Conservation (phyloP, 805 yeast genomes). For the Groenewaldozyma tartarivorans region DNA sequence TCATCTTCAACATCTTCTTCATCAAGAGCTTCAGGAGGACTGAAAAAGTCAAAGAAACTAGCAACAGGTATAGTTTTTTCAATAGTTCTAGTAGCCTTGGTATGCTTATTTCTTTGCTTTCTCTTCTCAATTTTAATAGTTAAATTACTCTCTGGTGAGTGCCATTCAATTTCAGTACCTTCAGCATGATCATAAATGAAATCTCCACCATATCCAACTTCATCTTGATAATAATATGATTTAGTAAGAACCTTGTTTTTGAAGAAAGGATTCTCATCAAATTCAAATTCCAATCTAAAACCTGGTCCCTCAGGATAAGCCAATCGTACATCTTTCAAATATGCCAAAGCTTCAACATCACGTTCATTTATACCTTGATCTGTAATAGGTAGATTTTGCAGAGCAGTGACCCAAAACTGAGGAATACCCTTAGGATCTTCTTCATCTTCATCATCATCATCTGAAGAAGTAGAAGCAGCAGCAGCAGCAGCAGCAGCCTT, state of each 20-base stretch:
- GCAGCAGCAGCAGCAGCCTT: constrained; percentile 25
- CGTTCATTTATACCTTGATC: constrained; percentile 81
- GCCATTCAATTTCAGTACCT: constrained; percentile 82
- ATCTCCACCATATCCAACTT: constrained; percentile 90
- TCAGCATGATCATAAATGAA: constrained; percentile 96
- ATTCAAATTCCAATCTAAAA: constrained; percentile 76
- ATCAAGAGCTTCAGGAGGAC: constrained; percentile 68
- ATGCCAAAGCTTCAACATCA: constrained; percentile 73
- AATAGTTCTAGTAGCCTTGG: constrained; percentile 92
- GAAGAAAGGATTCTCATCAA: constrained; percentile 67
- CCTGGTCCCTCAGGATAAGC: constrained; percentile 83
- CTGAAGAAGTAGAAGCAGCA: constrained; percentile 35
- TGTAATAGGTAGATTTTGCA: constrained; percentile 74
- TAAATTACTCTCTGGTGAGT: constrained; percentile 66
- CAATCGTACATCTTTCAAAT: constrained; percentile 61
- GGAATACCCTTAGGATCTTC: constrained; percentile 66
- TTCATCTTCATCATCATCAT: constrained; percentile 37
- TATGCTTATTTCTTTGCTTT: constrained; percentile 92
- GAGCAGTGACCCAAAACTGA: constrained; percentile 92
- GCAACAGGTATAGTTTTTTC: constrained; percentile 92
- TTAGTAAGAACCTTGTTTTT: constrained; percentile 64
- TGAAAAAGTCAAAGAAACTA: constrained; percentile 91
- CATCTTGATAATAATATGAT: constrained; percentile 88
- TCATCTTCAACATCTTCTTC: constrained; percentile 52
- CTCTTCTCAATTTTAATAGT: constrained; percentile 85